Base-by-base conservation (phyloP, 2,329 filamentous ascomycete genomes). In the Bisporella sp. region DNA sequence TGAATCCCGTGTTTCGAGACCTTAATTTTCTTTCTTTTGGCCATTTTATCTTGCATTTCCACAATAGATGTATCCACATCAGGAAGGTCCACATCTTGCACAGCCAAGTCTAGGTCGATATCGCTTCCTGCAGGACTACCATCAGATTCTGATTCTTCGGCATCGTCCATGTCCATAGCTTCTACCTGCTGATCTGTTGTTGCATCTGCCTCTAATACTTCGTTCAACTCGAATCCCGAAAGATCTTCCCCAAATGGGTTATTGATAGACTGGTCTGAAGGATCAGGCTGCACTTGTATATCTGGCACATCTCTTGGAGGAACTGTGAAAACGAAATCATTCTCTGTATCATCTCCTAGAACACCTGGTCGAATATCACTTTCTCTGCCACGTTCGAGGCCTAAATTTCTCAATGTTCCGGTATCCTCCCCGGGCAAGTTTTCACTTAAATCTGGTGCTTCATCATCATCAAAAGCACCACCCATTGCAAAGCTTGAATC, bases 1-100 rank as follows among this genome's bases (percentile, higher is more conserved):
- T 85, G 79, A 46, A 87, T 81, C 30, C 88, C 88, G 62, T 90
- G 75, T 45, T 78, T 78, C 0, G 89, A 95, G 12, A 80, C 59
- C 54, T 77, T 66, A 45, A 81, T 74, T 56, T 79, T 77, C 57
- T 80, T 73, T 57, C 72, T 78, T 9, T 60, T 59, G 13, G 61
- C 57, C 41, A 62, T 61, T 41, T 63, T 60, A n/a, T 9, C 35
- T 60, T 41, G 46, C 13, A 29, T 41, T 31, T 40, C 32, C 12
- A 32, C 37, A 12, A 41, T 39, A 31, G 41, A 37, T 21, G 37
- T 42, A 5, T 54, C 52, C 4, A 32, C n/a, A 6, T 56, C 51
- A 45, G 52, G 53, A 28, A 54, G 33, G 2, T 51, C 59, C 9
- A 47, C 53, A 41, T 58, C 58, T n/a, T 49, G 45, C 21, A 60